phyloP scores from a whole-genome alignment of 495 filamentous ascomycete species.

The Tuber magnatum region DNA sequence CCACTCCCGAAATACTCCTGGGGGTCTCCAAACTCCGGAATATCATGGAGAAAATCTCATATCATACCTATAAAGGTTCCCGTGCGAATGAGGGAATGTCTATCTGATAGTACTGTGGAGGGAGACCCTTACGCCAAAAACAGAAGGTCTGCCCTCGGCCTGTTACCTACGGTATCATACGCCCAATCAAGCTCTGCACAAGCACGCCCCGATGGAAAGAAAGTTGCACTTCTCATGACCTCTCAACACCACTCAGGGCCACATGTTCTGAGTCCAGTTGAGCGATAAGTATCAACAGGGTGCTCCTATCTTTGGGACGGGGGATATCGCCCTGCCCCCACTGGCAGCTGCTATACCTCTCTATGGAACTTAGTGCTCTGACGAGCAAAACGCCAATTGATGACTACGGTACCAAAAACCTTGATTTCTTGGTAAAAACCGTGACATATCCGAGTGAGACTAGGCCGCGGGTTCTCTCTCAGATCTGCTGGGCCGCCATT shows the following conservation, averaged over 20 bases:
- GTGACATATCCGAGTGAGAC: background rate
- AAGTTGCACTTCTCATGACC: background rate
- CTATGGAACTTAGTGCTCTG: background rate
- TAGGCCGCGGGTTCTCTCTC: background rate
- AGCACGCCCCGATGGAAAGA: background rate
- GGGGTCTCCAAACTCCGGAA: background rate
- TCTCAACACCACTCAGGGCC: background rate
- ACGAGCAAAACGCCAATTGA: background rate
- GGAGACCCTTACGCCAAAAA: background rate
- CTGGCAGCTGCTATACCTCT: background rate
- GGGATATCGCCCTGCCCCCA: background rate
- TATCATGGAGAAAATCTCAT: background rate
- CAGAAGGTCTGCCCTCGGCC: background rate
- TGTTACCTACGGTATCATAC: background rate
- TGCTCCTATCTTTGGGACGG: background rate
- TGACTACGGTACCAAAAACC: background rate
- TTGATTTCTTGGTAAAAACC: background rate
- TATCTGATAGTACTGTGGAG: background rate
- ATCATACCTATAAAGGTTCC: background rate
- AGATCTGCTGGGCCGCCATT: background rate
- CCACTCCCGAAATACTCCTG: background rate
- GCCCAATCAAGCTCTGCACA: background rate
- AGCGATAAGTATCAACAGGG: background rate
- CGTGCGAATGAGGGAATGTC: background rate
- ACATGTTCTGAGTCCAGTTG: background rate